These are phyloP conservation scores for Phytophthora parvispora DNA, from an alignment of 352 stramenopile genomes.

Conservation along the genomic window DNA sequence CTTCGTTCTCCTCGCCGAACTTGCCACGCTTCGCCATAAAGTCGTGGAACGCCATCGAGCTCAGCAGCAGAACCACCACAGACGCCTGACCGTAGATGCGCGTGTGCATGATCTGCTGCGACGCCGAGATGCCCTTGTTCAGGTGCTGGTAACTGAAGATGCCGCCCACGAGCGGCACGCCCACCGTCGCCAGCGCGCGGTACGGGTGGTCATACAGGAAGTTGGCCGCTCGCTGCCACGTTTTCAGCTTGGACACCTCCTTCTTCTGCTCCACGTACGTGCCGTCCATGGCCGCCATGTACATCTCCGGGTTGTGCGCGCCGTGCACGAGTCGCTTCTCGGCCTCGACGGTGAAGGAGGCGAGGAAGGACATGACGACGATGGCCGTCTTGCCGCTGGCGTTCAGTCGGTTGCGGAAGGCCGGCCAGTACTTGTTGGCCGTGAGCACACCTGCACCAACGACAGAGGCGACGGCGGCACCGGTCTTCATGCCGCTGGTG, in stretches of 20 bases:
- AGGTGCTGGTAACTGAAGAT: constrained; percentile 74
- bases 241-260: constrained; percentile 43
- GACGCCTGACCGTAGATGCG: constrained; percentile 80
- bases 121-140: constrained; percentile 72
- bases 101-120: constrained; percentile 86
- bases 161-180: constrained; percentile 64
- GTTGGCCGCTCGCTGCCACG: constrained; percentile 65
- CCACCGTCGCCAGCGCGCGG: constrained; percentile 49
- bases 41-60: constrained; percentile 85
- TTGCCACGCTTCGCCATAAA: constrained; percentile 76
- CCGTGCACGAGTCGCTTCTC: constrained; percentile 67
- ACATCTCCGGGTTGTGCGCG: constrained; percentile 73
- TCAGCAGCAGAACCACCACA: constrained; percentile 68
- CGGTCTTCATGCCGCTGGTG: constrained; percentile 57
- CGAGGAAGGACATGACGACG: constrained; percentile 65
- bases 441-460: constrained; percentile 37
- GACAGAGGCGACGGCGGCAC: constrained; percentile 29
- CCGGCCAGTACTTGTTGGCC: constrained; percentile 64
- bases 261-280: constrained; percentile 53
- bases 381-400: constrained; percentile 75
- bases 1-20: constrained; percentile 53
- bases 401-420: constrained; percentile 75
- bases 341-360: constrained; percentile 66
- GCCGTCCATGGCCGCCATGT: constrained; percentile 64
- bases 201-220: constrained; percentile 83